Evolutionary conservation across 1,284 basidiomycete genomes (phyloP).

Genomic region (Ceratobasidium papillatum): DNA sequence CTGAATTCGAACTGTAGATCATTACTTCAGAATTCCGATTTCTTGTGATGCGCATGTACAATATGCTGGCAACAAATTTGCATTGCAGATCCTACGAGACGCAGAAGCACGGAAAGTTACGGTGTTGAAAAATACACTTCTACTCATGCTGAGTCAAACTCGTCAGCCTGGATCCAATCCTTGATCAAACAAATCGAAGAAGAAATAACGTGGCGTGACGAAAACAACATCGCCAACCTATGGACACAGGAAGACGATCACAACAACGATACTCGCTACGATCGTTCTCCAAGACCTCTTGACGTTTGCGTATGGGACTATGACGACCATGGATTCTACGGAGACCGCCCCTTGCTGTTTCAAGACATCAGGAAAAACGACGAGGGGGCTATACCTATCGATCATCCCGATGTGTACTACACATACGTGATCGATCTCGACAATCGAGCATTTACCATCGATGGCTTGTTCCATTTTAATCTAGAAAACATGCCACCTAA

Average conservation of each 20-base stretch:
- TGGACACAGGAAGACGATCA: too few relatives aligned
- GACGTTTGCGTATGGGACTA: too few relatives aligned
- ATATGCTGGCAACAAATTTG: background rate
- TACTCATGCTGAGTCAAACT: background rate
- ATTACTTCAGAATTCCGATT: background rate
- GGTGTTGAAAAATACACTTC: background rate
- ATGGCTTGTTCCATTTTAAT: background rate
- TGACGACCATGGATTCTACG: too few relatives aligned
- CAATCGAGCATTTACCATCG: background rate
- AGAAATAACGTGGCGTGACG: background rate
- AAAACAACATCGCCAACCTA: background rate
- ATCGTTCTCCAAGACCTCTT: too few relatives aligned
- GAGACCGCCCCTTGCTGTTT: too few relatives aligned
- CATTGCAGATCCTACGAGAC: background rate
- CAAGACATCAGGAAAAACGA: too few relatives aligned
- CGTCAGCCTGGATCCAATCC: background rate
- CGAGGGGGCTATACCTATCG: too few relatives aligned
- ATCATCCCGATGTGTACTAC: too few relatives aligned
- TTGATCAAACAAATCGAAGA: background rate
- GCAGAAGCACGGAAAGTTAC: background rate
- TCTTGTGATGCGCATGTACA: background rate
- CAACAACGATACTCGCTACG: too few relatives aligned
- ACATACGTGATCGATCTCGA: slow-evolving; percentile 14
- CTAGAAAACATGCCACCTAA: slow-evolving; percentile 6
- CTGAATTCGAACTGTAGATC: background rate